Conservation (phyloP, 768 basidiomycete genomes). For the Rossbeevera mucosa region DNA sequence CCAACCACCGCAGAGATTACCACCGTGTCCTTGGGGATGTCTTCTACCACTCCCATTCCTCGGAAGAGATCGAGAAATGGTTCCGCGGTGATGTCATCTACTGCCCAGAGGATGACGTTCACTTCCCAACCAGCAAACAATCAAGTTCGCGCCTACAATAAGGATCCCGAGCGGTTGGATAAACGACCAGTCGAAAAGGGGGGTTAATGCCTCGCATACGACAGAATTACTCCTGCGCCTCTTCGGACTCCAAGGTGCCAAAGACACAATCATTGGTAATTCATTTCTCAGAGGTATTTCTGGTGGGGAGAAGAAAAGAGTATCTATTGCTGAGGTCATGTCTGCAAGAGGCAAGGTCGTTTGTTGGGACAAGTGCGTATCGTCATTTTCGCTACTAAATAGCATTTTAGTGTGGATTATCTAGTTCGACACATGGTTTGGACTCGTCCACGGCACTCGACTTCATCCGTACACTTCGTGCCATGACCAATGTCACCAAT, state of each 20-base stretch:
- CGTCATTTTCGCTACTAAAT: neutral
- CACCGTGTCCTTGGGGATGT: conserved; percentile 39
- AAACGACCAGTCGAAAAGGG: conserved; percentile 21
- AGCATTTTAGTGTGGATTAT: neutral
- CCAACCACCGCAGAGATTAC: conserved; percentile 42
- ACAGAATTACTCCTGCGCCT: conserved; percentile 56
- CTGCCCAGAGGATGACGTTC: conserved; percentile 28
- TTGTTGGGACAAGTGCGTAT: conserved; percentile 72
- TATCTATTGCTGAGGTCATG: conserved; percentile 68
- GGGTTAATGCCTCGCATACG: conserved; percentile 21
- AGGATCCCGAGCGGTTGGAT: conserved; percentile 37
- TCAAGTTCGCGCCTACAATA: conserved; percentile 50
- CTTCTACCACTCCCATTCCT: conserved; percentile 43
- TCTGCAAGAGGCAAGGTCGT: conserved; percentile 57
- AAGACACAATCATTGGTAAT: conserved; percentile 73
- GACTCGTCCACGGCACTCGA: conserved; percentile 71
- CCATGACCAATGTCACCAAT: conserved; percentile 54
- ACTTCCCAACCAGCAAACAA: conserved; percentile 33
- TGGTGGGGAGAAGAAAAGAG: conserved; percentile 78
- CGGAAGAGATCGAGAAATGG: conserved; percentile 40
- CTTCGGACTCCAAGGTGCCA: conserved; percentile 72
- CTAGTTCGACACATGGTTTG: conserved; percentile 61
- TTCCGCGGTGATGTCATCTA: conserved; percentile 47
- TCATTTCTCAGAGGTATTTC: conserved; percentile 69
- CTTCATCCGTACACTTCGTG: conserved; percentile 62